Evolutionary conservation across 139 green algal species (phyloP).

Genomic region (Pleodorina starrii): DNA sequence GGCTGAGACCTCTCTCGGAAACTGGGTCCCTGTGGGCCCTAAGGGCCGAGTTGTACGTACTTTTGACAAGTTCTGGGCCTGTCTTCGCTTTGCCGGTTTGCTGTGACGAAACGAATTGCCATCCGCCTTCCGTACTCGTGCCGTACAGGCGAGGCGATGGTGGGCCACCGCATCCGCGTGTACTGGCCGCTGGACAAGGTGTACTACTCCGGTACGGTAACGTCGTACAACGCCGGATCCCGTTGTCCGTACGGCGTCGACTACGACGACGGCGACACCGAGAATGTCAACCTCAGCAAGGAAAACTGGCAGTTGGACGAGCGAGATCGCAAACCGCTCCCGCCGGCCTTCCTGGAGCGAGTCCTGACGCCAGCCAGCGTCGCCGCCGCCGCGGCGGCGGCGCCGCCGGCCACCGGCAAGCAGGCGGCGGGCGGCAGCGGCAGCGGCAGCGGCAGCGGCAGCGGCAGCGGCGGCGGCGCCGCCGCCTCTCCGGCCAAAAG

Average conservation of each 20-base stretch:
- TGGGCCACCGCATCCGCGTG: conserved; percentile 19
- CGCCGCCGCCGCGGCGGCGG: neutral
- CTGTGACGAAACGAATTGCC: too few species aligned
- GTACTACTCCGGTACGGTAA: conserved; percentile 23
- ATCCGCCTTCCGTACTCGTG: too few species aligned
- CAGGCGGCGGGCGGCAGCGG: too few species aligned
- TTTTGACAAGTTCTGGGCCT: too few species aligned
- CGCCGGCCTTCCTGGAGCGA: neutral
- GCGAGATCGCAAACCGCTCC: conserved; percentile 8
- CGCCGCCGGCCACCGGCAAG: neutral
- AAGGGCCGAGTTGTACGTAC: too few species aligned
- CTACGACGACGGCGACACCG: conserved; percentile 42
- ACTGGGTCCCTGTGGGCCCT: too few species aligned
- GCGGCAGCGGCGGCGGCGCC: too few species aligned
- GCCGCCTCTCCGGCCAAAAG: too few species aligned
- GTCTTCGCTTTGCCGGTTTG: too few species aligned
- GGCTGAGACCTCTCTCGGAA: too few species aligned
- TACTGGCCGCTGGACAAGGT: conserved; percentile 31
- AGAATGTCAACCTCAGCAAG: neutral
- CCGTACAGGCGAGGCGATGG: conserved; percentile 30
- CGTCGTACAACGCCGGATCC: neutral
- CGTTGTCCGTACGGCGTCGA: conserved; percentile 5
- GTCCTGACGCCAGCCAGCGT: neutral
- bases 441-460: neutral
- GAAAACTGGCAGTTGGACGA: conserved; percentile 14